Evolutionary conservation across 2,329 filamentous ascomycete genomes (phyloP), one percentile per base, ranked within the genome.

Genomic region (Periglandula ipomoeae): DNA sequence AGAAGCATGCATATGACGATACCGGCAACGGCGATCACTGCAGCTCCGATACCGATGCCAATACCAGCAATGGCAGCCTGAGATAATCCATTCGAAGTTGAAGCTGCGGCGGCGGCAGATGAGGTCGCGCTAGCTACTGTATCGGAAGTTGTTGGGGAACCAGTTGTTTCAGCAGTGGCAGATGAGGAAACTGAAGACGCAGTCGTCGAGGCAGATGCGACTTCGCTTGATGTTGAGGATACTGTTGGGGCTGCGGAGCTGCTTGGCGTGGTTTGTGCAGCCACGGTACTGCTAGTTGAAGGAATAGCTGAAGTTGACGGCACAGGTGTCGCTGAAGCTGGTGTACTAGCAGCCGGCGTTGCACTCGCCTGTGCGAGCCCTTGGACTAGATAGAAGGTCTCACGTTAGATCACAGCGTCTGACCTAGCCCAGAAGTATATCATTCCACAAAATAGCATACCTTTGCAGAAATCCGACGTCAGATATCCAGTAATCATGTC

Each of bases 41-140:
- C 70, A 13, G 68, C 68, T 20, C 65, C 70, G 24, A 68, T 65
- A 39, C 71, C 73, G 40, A 75, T 65, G 26, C 71, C 73, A 49
- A 79, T 73, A 8, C 76, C 76, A 39, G 70, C 69, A 50, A 74
- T 70, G 10, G 70, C 73, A 6, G 66, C 68, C 3, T 66, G 60
- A 3, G 68, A 67, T n/a, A 75, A 61, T 4, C 65, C 68, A 15
- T 53, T 43, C 10, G 44, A 44, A 3, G 52, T 22, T 11, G 50
- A 26, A n/a, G 20, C 39, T 24, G 40, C 49, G 4, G 55, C 44
- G 3, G 42, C 41, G 20, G 51, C 37, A 27, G 50, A 37, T 5
- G 47, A 39, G 26, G 55, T 50, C 34, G 54, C 45, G 23, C 48
- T 52, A 15, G 53, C 38, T 15, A 50, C 40, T 17, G 32, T 35